Evolutionary conservation across 2,329 filamentous ascomycete genomes (phyloP), one percentile per base, ranked within the genome.

Genomic region (Phialophora tarda): DNA sequence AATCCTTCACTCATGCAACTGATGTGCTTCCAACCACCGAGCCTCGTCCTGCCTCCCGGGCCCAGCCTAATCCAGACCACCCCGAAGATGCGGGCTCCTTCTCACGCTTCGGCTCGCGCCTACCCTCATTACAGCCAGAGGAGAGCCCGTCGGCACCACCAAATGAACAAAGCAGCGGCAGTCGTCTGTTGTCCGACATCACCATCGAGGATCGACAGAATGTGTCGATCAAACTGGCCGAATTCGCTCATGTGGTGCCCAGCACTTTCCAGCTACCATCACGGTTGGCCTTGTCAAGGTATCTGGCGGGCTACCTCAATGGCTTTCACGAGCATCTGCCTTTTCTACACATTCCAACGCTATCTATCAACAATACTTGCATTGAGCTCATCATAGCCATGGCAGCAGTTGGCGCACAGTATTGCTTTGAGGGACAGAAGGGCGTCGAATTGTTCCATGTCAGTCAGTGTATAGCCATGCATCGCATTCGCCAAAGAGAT

Each of bases 101-200:
- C 53, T 79, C 77, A 1, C 73, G 77, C 3, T 79, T 78, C 62
- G 77, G 76, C 2, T 79, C 77, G 17, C 74, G 77, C n/a, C 71
- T 79, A 23, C 77, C 77, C 24, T 79, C 77, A 1, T 65, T 78
- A 12, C 77, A 78, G 60, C 77, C 77, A 17, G 77, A 79, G 47
- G 76, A 78, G n/a, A 64, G 64, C 71, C 21, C 59, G 53, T 5
- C 71, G 63, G 32, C 65, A 67, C 56, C 58, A 30, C 59, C 48
- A 24, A 68, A 51, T 55, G 62, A 53, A 34, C 59, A 62, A 63
- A 59, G 60, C 56, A 55, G 67, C 4, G 73, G 38, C 47, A 59
- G 69, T 21, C 69, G 73, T n/a, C 65, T 73, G 1, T 60, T 79
- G n/a, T 71, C 76, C 26, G 76, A 79, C 34, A 71, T 79, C 17